Percentiles rank a stretch among this genome's conserved stretches.
These are phyloP conservation scores for Breynia disticha DNA, from an alignment of 441 rosid species.

Conservation along the genomic window DNA sequence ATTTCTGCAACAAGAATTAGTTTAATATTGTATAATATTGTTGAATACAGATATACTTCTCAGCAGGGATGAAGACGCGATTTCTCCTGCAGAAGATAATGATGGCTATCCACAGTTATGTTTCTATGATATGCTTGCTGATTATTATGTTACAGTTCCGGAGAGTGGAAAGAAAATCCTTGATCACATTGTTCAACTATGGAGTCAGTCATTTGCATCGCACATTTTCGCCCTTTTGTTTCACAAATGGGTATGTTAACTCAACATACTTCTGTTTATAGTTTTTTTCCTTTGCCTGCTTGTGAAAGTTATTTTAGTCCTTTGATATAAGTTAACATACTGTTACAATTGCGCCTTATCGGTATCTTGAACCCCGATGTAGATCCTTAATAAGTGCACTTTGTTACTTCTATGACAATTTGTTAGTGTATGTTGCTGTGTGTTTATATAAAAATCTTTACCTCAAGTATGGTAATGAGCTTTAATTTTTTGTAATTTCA, in stretches of 20 bases:
- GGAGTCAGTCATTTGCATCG: slow-evolving; percentile 99
- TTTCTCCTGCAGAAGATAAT: slow-evolving; percentile 36
- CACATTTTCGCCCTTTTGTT: slow-evolving; percentile 79
- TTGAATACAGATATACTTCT: slow-evolving; percentile 65
- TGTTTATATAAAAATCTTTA: too few species aligned
- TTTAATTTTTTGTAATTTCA: too few species aligned
- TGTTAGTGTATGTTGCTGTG: too few species aligned
- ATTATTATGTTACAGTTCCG: slow-evolving; percentile 55
- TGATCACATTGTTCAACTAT: slow-evolving; percentile 79
- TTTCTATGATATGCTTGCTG: slow-evolving; percentile 85
- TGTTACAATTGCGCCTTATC: too few species aligned
- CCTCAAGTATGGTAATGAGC: too few species aligned
- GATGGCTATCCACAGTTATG: slow-evolving; percentile 44
- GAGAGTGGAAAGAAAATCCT: slow-evolving; percentile 66
- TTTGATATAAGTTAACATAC: too few species aligned
- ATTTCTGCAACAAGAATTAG: too few species aligned
- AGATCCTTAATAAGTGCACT: too few species aligned
- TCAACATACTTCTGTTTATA: neutral
- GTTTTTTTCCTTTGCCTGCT: neutral
- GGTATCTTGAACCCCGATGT: too few species aligned
- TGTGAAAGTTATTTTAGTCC: neutral
- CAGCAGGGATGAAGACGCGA: slow-evolving; percentile 52
- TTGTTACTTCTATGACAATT: too few species aligned
- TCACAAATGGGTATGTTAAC: slow-evolving; percentile 73
- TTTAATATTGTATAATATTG: neutral